Base-by-base conservation (phyloP, 176 grass and related monocot species). In the Thalia dealbata region DNA sequence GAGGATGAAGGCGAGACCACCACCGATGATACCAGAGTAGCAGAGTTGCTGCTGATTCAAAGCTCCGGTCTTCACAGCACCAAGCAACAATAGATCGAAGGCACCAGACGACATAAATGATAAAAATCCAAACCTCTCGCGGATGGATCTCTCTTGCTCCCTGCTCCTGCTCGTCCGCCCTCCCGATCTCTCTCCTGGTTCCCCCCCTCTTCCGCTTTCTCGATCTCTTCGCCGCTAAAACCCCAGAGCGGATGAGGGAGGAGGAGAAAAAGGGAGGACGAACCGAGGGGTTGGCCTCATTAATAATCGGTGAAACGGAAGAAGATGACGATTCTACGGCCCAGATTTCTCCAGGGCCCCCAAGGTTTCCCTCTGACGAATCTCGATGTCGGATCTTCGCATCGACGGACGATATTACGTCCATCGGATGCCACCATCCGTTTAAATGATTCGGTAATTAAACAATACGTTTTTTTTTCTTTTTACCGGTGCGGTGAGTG, bases 41-140 rank as follows among this genome's bases (percentile, higher is more conserved):
- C 25, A 21, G 26, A 72, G 25, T 4, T 29, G 24, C 11, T 18
- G 48, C 24, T 10, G 26, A 52, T 32, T 7, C 15, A 52, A 27
- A 29, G 48, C 70, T 52, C 14, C 48, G 27, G 54, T 18, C 15
- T 43, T 21, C 52, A 18, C 24, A n/a, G 25, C 48, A 44, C 51
- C 52, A 19, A 75, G 35, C 32, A 75, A 38, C 21, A 44, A 75
- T 61, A 61, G n/a, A 48, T 62, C 73, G 73, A 44, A 19, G 56
- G 73, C 56, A 45, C 55, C 55, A 75, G 73, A 75, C 73, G 73
- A 75, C 73, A 75, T 75, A 75, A 75, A 75, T 75, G 62, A 35
- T 64, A 30, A 38, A 38, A 64, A 64, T 64, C 62, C 26, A 64
- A 30, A 64, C 27, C n/a, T 32, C 21, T 24, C 56, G 56, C n/a